Conservation (phyloP, 345 rosid species). For the Melaleuca quinquenervia region DNA sequence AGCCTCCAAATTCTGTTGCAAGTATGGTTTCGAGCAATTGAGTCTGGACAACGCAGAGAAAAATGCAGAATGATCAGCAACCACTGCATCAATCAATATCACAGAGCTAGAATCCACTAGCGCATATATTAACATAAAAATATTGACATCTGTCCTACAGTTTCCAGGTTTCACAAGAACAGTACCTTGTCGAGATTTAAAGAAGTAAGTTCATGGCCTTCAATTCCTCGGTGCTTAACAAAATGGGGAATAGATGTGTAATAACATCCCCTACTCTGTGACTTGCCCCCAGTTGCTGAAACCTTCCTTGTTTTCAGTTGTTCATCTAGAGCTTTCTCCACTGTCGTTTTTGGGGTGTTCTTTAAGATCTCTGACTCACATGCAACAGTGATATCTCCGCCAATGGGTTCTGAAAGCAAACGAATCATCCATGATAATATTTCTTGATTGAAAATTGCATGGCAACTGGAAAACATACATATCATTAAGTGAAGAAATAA, state of each 20-base stretch:
- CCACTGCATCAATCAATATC: not conserved
- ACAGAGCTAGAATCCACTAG: not conserved
- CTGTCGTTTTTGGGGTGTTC: constrained; percentile 32
- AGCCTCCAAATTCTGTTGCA: constrained; percentile 47
- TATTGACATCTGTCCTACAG: not conserved
- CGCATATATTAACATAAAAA: not conserved
- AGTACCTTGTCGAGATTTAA: constrained; percentile 90
- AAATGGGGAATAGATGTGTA: constrained; percentile 66
- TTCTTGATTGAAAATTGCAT: not conserved
- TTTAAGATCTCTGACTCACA: constrained; percentile 39
- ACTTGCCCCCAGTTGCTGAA: constrained; percentile 23
- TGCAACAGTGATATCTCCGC: constrained; percentile 76
- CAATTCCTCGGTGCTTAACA: constrained; percentile 58
- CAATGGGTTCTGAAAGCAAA: constrained; percentile 64
- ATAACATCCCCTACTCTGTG: constrained; percentile 51
- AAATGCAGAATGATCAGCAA: not conserved
- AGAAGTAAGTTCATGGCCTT: constrained; percentile 59
- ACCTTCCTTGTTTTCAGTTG: constrained; percentile 52
- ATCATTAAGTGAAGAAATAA: not conserved
- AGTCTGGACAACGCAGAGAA: constrained; percentile 24
- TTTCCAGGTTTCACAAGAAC: not conserved
- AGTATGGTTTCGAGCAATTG: constrained; percentile 54
- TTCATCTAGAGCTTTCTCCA: constrained; percentile 65
- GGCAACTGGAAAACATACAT: not conserved
- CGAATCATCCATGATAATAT: not conserved